phyloP scores from a whole-genome alignment of 257 asterid genomes.

The Primulina tabacum region DNA sequence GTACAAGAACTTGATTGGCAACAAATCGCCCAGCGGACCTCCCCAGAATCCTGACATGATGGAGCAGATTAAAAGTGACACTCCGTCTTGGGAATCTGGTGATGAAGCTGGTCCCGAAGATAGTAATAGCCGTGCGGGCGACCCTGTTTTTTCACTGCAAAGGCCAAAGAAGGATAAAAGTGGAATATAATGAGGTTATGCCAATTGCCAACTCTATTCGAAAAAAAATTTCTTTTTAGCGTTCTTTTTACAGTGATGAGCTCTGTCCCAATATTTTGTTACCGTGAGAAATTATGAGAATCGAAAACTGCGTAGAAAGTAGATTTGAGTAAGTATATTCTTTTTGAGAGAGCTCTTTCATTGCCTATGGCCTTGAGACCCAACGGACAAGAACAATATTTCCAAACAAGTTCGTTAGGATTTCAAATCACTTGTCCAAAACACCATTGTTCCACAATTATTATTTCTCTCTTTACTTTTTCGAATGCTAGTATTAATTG shows the following conservation, averaged over 20 bases:
- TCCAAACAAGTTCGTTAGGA: conserved; percentile 2
- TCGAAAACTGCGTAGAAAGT: conserved; percentile 25
- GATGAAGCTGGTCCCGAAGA: conserved; percentile 21
- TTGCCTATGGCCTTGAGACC: background rate
- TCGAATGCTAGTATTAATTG: background rate
- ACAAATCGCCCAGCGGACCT: conserved; percentile 23
- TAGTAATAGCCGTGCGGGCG: conserved; percentile 17
- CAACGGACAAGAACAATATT: background rate
- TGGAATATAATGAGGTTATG: conserved; percentile 17
- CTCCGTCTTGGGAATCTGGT: conserved; percentile 22
- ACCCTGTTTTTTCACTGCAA: conserved; percentile 44
- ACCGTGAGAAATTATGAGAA: conserved; percentile 18
- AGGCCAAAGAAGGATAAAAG: conserved; percentile 35
- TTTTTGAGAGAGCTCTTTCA: conserved; percentile 20
- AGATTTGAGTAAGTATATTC: conserved; percentile 23
- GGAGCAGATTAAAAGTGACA: conserved; percentile 16
- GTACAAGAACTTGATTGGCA: conserved; percentile 54
- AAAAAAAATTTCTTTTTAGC: conserved; percentile 5
- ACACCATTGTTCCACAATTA: too few species aligned
- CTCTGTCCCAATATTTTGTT: conserved; percentile 7
- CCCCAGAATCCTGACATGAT: conserved; percentile 22
- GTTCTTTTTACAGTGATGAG: conserved; percentile 9
- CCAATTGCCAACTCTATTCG: background rate
- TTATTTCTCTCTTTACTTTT: background rate
- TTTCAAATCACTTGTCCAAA: background rate